Conservation (phyloP, 1,284 basidiomycete species). For the Agaricales sp. region DNA sequence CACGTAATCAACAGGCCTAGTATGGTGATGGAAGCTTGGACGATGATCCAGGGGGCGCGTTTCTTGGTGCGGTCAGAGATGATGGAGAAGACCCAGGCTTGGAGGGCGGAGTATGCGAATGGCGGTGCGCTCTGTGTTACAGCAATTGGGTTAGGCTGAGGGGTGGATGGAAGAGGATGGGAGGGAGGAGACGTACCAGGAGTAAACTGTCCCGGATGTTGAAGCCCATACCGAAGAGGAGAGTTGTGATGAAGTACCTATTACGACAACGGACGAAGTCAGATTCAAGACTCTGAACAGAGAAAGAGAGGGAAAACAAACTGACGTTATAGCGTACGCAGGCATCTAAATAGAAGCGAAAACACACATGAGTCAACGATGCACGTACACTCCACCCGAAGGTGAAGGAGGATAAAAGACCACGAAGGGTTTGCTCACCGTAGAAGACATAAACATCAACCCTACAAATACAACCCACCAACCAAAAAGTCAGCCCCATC, state of each 20-base stretch:
- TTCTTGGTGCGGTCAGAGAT: conserved; percentile 13
- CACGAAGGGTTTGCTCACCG: no score
- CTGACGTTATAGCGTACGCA: conserved; percentile 31
- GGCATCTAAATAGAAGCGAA: no score
- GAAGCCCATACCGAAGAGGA: conserved; percentile 37
- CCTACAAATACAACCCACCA: conserved; percentile 13
- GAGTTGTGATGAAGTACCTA: conserved; percentile 34
- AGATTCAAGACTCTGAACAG: background rate
- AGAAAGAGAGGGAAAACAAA: background rate
- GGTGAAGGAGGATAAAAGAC: no score
- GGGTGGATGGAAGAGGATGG: no score
- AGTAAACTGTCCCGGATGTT: conserved; percentile 26
- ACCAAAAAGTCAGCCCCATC: background rate
- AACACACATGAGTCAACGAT: no score
- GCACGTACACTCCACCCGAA: no score
- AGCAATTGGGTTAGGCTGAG: no score
- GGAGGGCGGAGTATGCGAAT: conserved; percentile 34
- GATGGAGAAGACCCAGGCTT: background rate
- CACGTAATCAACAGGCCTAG: conserved; percentile 29
- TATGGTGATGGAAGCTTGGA: conserved; percentile 29
- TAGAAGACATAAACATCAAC: conserved; percentile 34
- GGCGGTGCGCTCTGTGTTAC: background rate
- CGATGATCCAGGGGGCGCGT: conserved; percentile 28
- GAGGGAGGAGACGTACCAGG: conserved; percentile 20
- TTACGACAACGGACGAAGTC: background rate